phyloP scores from a whole-genome alignment of 306 rosid genomes.

The Dryas octopetala region DNA sequence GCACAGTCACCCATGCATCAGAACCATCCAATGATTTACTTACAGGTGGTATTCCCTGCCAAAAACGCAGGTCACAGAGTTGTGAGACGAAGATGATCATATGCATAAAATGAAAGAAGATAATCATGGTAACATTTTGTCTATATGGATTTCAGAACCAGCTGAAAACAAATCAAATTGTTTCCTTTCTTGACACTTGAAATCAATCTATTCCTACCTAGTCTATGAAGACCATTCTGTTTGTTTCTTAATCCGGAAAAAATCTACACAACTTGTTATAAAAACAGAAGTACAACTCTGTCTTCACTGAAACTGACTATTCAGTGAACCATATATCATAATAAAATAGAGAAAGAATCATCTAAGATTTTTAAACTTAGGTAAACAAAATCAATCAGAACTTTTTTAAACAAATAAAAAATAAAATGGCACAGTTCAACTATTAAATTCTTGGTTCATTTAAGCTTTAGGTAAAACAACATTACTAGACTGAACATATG shows the following conservation, averaged over 20 bases:
- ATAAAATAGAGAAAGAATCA: background rate
- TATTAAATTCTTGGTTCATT: background rate
- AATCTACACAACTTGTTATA: background rate
- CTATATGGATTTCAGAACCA: slow-evolving; percentile 8
- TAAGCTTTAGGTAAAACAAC: background rate
- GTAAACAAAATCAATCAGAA: background rate
- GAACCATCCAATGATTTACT: slow-evolving; percentile 49
- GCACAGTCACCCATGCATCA: slow-evolving; percentile 78
- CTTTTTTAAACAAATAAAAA: background rate
- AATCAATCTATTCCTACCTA: background rate
- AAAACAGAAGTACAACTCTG: background rate
- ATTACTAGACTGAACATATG: background rate
- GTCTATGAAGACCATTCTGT: slow-evolving; percentile 2
- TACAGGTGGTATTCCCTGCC: slow-evolving; percentile 80
- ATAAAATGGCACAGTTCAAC: background rate
- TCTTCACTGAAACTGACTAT: background rate
- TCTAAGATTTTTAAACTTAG: background rate
- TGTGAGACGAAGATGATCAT: slow-evolving; percentile 2
- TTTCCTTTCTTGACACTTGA: background rate
- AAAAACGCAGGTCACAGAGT: slow-evolving; percentile 18
- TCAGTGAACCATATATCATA: background rate
- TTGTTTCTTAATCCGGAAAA: background rate
- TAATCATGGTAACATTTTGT: background rate
- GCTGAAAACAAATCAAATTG: background rate
- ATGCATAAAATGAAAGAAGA: background rate